These are phyloP conservation scores for Sarcodon aspratus DNA, from an alignment of 768 basidiomycete species.

Conservation along the genomic window DNA sequence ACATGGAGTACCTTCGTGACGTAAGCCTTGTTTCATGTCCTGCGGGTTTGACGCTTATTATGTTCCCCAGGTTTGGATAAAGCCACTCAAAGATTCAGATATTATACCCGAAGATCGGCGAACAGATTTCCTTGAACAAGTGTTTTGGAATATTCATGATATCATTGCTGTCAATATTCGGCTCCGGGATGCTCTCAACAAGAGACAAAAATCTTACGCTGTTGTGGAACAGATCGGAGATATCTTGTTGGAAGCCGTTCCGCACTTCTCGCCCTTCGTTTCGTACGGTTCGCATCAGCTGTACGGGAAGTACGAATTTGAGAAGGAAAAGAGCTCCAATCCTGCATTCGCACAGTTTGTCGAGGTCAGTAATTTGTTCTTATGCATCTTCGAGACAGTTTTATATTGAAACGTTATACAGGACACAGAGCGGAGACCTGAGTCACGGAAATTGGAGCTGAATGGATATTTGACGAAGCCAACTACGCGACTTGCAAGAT, in stretches of 20 bases:
- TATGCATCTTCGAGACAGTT: not conserved
- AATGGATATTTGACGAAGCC: conserved; percentile 98
- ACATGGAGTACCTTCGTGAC: conserved; percentile 96
- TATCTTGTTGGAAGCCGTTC: conserved; percentile 77
- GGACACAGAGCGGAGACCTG: conserved; percentile 86
- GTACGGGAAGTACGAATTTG: conserved; percentile 98
- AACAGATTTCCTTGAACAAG: conserved; percentile 81
- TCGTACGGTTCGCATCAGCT: conserved; percentile 93
- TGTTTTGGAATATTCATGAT: conserved; percentile 97
- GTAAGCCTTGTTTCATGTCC: conserved; percentile 31
- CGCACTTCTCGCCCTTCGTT: conserved; percentile 87
- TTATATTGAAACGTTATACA: conserved; percentile 18
- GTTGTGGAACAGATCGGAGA: conserved; percentile 91
- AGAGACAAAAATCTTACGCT: conserved; percentile 90
- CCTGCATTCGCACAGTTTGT: conserved; percentile 91
- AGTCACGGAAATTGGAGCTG: conserved; percentile 91
- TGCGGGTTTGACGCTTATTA: not conserved
- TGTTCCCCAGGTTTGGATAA: conserved; percentile 68
- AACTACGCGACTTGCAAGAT: conserved; percentile 93
- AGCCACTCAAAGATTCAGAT: conserved; percentile 64
- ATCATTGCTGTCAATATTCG: conserved; percentile 86
- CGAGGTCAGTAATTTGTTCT: conserved; percentile 48
- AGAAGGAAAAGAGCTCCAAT: conserved; percentile 83
- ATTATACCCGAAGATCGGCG: conserved; percentile 69
- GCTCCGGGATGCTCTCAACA: conserved; percentile 87